Percentiles rank a stretch among this genome's conserved stretches.
phyloP scores from a whole-genome alignment of 768 basidiomycete genomes.

The Clitopilus passeckerianus region DNA sequence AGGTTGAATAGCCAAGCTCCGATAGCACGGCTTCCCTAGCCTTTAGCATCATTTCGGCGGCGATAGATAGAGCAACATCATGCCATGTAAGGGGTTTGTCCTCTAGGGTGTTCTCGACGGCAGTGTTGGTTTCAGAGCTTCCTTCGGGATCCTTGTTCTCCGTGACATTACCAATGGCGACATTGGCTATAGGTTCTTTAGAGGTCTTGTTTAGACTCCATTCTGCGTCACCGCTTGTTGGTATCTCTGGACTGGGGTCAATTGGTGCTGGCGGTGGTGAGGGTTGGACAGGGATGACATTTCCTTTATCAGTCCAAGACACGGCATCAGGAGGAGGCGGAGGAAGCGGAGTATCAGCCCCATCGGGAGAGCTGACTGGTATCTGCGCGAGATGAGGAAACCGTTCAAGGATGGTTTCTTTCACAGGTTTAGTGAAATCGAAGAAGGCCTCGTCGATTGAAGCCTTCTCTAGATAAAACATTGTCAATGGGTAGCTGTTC shows the following conservation, averaged over 20 bases:
- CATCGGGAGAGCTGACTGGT: constrained; percentile 63
- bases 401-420: constrained; percentile 63
- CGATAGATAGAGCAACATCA: constrained; percentile 86
- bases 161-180: neutral
- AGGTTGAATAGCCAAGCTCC: constrained; percentile 88
- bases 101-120: neutral
- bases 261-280: constrained; percentile 7
- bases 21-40: constrained; percentile 62
- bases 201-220: neutral
- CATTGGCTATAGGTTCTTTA: neutral
- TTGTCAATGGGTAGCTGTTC: neutral
- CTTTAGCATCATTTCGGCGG: constrained; percentile 79
- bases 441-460: constrained; percentile 98
- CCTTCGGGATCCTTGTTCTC: constrained; percentile 2
- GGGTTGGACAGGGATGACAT: constrained; percentile 53
- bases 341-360: constrained; percentile 75
- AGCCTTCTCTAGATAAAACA: constrained; percentile 70
- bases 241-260: constrained; percentile 8
- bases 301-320: constrained; percentile 56
- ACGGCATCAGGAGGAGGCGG: constrained; percentile 50
- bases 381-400: constrained; percentile 74
- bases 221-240: constrained; percentile 5
- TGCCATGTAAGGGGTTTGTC: constrained; percentile 62
- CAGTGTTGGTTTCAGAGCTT: constrained; percentile 19
- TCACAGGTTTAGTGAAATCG: constrained; percentile 82